Evolutionary conservation across 2,329 filamentous ascomycete genomes (phyloP).

Genomic region (Trichophyton benhamiae): DNA sequence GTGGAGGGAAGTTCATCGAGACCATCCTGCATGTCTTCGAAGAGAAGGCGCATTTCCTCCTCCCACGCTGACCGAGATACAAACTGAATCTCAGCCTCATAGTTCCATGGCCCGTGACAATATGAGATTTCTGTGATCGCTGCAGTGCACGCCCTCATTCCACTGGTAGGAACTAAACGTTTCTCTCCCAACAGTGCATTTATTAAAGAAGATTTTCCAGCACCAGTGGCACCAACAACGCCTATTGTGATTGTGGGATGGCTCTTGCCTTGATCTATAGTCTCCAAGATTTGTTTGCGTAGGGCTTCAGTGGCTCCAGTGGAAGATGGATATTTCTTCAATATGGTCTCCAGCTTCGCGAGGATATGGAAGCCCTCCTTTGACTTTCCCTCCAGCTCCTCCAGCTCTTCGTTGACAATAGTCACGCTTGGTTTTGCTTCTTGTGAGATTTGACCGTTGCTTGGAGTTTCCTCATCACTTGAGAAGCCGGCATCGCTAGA

Average conservation of each 20-base stretch:
- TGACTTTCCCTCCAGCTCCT: not conserved
- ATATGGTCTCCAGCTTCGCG: constrained; percentile 21
- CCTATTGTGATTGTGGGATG: constrained; percentile 41
- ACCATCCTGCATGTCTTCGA: constrained; percentile 34
- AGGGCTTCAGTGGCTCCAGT: constrained; percentile 28
- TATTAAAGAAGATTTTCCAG: constrained; percentile 51
- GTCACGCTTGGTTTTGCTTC: not conserved
- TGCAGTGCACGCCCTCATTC: constrained; percentile 51
- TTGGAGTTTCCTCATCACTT: no score
- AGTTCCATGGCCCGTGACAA: constrained; percentile 39
- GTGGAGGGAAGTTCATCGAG: constrained; percentile 15
- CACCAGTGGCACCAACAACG: constrained; percentile 49
- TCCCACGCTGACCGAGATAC: constrained; percentile 42
- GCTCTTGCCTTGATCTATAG: constrained; percentile 29
- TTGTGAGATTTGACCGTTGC: not conserved
- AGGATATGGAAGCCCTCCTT: constrained; percentile 27
- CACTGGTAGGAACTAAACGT: constrained; percentile 43
- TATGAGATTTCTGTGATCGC: constrained; percentile 49
- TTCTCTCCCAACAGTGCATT: constrained; percentile 53
- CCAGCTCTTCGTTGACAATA: not conserved
- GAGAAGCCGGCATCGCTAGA: no score
- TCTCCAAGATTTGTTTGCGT: constrained; percentile 31
- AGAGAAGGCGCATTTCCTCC: constrained; percentile 39
- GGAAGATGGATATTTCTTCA: constrained; percentile 18
- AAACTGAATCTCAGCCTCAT: constrained; percentile 48